Evolutionary conservation across 179 eudicot genomes (phyloP).

Genomic region (Corrigiola litoralis): DNA sequence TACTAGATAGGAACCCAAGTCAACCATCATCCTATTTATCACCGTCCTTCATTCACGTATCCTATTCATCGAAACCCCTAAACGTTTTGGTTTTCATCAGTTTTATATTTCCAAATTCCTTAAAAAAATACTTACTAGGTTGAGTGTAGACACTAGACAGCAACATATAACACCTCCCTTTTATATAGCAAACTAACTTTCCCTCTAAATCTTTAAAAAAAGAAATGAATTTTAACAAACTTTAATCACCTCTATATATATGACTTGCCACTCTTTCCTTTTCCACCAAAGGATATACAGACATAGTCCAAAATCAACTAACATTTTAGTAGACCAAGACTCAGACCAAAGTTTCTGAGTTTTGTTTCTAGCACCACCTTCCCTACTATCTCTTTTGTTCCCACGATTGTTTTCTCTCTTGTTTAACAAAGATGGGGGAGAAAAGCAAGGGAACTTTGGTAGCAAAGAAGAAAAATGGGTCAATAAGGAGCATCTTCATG

Average conservation of each 20-base stretch:
- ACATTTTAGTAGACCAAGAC: not conserved
- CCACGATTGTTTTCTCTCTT: not conserved
- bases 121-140: not conserved
- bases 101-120: not conserved
- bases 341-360: not conserved
- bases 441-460: not conserved
- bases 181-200: no score
- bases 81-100: not conserved
- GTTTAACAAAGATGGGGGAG: not conserved
- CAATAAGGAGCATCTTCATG: slow-evolving; percentile 72
- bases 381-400: not conserved
- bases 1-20: not conserved
- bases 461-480: slow-evolving; percentile 25
- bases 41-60: slow-evolving; percentile 10
- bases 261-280: no score
- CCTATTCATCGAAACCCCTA: slow-evolving; percentile 2
- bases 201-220: no score
- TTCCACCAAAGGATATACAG: no score
- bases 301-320: no score
- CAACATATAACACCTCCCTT: no score
- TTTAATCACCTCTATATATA: no score
- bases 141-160: not conserved
- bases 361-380: not conserved
- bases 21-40: slow-evolving; percentile 3
- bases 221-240: no score